Percentiles rank a stretch among this genome's conserved stretches.
These are phyloP conservation scores for Candida albicans DNA, from an alignment of 1,139 yeast species.

Conservation along the genomic window DNA sequence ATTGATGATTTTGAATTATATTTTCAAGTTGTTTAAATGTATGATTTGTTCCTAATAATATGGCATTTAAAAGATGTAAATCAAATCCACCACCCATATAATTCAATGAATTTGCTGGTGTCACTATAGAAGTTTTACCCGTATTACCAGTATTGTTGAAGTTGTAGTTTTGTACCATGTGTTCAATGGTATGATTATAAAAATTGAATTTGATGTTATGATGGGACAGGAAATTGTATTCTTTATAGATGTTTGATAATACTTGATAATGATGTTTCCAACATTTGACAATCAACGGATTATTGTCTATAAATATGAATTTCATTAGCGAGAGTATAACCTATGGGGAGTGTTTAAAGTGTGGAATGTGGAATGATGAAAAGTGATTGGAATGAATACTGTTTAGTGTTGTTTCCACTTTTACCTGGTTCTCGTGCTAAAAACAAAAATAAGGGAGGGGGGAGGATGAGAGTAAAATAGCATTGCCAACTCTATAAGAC, in stretches of 20 bases:
- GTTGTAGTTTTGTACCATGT: constrained; percentile 6
- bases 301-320: constrained; percentile 14
- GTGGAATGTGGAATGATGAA: too few relatives aligned
- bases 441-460: not conserved
- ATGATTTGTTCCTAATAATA: constrained; percentile 13
- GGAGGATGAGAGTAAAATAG: not conserved
- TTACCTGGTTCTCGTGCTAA: too few relatives aligned
- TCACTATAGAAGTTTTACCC: constrained; percentile 15
- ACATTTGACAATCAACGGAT: constrained; percentile 13
- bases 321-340: constrained; percentile 6
- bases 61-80: constrained; percentile 19
- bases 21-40: constrained; percentile 16
- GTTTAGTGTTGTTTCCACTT: not conserved
- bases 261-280: constrained; percentile 14
- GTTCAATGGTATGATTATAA: constrained; percentile 11
- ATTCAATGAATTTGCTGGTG: constrained; percentile 27
- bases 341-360: not conserved
- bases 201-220: constrained; percentile 8
- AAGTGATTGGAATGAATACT: not conserved
- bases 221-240: constrained; percentile 4
- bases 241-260: constrained; percentile 5
- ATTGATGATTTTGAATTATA: constrained; percentile 17
- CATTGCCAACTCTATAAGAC: too few relatives aligned
- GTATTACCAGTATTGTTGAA: too few relatives aligned
- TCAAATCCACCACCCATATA: constrained; percentile 34